Percentiles rank a stretch among this genome's conserved stretches.
These are phyloP conservation scores for Aspergillus novoparasiticus DNA, from an alignment of 2,329 filamentous ascomycete genomes.

Conservation along the genomic window DNA sequence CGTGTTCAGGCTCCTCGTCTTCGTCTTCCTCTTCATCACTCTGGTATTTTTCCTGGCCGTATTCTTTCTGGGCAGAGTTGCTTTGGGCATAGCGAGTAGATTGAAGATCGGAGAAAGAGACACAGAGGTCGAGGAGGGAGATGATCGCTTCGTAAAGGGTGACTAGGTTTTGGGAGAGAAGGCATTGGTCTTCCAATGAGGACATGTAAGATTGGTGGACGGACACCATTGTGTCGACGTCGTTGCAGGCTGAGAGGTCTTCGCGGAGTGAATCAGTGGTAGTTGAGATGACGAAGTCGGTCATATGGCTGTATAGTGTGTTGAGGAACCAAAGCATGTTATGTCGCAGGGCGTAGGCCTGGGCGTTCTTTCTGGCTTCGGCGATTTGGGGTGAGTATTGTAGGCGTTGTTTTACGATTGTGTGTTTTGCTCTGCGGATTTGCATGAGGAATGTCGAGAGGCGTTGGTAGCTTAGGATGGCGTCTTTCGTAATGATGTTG, in stretches of 20 bases:
- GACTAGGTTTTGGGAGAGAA: conserved; percentile 68
- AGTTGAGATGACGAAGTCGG: conserved; percentile 69
- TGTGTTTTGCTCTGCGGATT: conserved; percentile 68
- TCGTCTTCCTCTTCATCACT: conserved; percentile 26
- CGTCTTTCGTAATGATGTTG: conserved; percentile 72
- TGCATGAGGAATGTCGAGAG: conserved; percentile 79
- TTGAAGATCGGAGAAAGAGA: conserved; percentile 67
- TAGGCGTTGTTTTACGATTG: conserved; percentile 60
- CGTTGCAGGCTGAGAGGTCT: conserved; percentile 62
- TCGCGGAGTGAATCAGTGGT: conserved; percentile 59
- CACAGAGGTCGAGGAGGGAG: conserved; percentile 74
- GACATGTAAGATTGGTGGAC: conserved; percentile 67
- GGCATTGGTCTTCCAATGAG: conserved; percentile 66
- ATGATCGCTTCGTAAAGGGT: conserved; percentile 74
- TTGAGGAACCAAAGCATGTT: conserved; percentile 78
- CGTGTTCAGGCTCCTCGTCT: conserved; percentile 21
- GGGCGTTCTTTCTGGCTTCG: conserved; percentile 36
- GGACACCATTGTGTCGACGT: conserved; percentile 79
- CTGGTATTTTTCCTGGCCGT: neutral
- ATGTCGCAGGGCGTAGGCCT: conserved; percentile 59
- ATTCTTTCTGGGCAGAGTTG: conserved; percentile 9
- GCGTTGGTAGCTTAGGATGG: conserved; percentile 67
- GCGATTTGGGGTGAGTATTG: conserved; percentile 44
- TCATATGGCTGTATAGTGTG: conserved; percentile 73
- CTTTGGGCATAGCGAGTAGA: conserved; percentile 39